phyloP scores from a whole-genome alignment of 371 early-diverging fungal species.

The Homolaphlyctis polyrhiza region DNA sequence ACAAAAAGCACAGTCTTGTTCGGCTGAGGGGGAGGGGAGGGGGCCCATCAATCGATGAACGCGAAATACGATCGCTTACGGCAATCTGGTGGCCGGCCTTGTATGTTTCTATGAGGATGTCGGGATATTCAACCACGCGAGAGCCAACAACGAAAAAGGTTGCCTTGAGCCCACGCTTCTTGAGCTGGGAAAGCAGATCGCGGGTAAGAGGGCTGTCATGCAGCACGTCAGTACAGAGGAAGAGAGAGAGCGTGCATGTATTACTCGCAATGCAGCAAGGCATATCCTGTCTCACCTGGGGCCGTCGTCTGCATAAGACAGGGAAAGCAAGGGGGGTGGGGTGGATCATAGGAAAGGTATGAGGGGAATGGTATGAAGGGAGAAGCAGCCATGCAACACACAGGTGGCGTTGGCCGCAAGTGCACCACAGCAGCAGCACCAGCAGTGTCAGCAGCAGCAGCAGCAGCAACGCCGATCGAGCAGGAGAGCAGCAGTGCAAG shows the following conservation, averaged over 20 bases:
- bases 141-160: constrained; percentile 40
- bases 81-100: constrained; percentile 19
- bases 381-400: background rate
- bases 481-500: no score
- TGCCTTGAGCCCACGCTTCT: constrained; percentile 9
- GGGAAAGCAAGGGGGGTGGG: background rate
- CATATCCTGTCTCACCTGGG: background rate
- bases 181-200: background rate
- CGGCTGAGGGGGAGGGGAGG: no score
- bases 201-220: background rate
- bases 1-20: background rate
- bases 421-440: background rate
- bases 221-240: no score
- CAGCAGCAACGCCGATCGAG: background rate
- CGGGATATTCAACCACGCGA: constrained; percentile 12
- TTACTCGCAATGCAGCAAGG: constrained; percentile 11
- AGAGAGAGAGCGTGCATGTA: constrained; percentile 9
- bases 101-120: constrained; percentile 7
- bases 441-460: background rate
- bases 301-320: background rate
- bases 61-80: background rate
- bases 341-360: background rate
- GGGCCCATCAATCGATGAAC: no score
- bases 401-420: background rate
- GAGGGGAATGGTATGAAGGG: background rate